Evolutionary conservation across 257 asterid genomes (phyloP), one percentile per base, ranked within the genome.

Genomic region (Catharanthus roseus): DNA sequence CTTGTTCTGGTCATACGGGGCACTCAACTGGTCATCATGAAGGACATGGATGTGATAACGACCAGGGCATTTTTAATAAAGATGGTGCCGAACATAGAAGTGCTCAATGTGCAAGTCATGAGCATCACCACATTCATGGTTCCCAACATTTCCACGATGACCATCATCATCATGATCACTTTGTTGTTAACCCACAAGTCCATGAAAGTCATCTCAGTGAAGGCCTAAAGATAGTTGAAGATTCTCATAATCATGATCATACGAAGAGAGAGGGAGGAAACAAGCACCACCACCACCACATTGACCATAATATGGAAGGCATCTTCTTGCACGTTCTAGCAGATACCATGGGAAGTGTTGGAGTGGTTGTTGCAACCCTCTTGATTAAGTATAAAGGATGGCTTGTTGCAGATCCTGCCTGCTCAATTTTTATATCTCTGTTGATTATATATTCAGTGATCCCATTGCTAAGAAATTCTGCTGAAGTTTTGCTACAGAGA

Each of bases 251-350:
- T 29, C 83, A 77, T 57, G 74, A 54, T 74, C 75, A 73, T 60
- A 49, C 72, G 10, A 87, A 71, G 38, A 67, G 33, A 31, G 78
- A 33, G 39, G 81, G 72, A 69, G 74, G 71, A 33, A 80, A 67
- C 58, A 81, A 80, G 77, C 71, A 79, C 55, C 88, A 79, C 67
- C 97, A 87, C 71, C 98, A 82, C 78, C 99, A 95, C 79, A 86
- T 88, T 34, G 98, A 95, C 86, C 99, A 91, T 78, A 95, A 95
- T 85, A 89, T 95, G 99, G 96, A 88, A 76, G 99, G 99, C 74
- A 95, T 95, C 66, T 95, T 95, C 87, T 78, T 95, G 87, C 99
- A 95, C 39, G 97, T 95, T 49, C 74, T 95, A 79, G 99, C 97
- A 13, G 99, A 95, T 84, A 95, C 99, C 7, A 0, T 95, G 87